Evolutionary conservation across 805 yeast species (phyloP), one percentile per base, ranked within the genome.

Genomic region (Lipomyces lipofer): DNA sequence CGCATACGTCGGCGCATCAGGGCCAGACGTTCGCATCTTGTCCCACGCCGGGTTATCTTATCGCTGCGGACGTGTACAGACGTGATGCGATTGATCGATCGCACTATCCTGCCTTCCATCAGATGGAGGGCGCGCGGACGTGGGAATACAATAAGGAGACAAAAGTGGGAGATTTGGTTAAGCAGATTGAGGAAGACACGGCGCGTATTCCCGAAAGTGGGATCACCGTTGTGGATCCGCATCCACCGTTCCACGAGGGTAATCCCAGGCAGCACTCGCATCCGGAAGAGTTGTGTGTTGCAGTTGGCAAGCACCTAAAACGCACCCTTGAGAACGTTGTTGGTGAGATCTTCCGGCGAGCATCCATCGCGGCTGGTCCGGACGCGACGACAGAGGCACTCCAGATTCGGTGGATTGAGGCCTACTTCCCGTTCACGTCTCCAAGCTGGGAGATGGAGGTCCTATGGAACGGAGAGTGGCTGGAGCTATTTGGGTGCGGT

Each of bases 391-490:
- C 25, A 25, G 59, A 50, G 33, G 96, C 96, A 5, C 76, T 94
- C 57, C 84, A 81, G 66, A 87, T 91, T 17, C 78, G 98, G 63
- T 94, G 99, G 99, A 86, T 90, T 30, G 95, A 88, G 65, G 95
- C 94, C 0, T 88, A 84, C 66, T 94, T 94, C 74, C 99, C 99
- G 2, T 94, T 98, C 97, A 94, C 99, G 2, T 83, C 96, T 1
- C 99, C 99, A 2, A 87, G 96, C 40, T 94, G 96, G 95, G 97
- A 94, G 67, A 89, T 95, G 63, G 99, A 94, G 71, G 96, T 94
- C 3, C 90, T 95, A 91, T 94, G 98, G 97, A 88, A 90, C 67
- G 95, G 94, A 49, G 95, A 91, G 63, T 94, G 99, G 99, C 76
- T 94, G 32, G 99, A 94, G 73, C 84, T 96, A 68, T 88, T 96